A percentile compares a stretch with the other conserved stretches of the same genome.
Evolutionary conservation across 1,284 basidiomycete genomes (phyloP).

Genomic region (Vanrija pseudolonga): DNA sequence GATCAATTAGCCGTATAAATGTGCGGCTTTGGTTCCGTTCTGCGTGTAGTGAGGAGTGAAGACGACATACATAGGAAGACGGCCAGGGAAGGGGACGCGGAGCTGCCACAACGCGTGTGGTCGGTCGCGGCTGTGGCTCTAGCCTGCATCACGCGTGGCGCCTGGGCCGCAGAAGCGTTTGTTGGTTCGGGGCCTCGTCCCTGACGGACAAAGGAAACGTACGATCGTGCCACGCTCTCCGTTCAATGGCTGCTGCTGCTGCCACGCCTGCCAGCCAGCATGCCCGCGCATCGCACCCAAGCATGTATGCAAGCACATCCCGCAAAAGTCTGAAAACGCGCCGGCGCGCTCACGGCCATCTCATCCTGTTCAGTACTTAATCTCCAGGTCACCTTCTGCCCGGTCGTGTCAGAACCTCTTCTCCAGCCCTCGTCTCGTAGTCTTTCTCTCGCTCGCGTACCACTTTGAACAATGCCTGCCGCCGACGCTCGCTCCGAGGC

Average conservation of each 20-base stretch:
- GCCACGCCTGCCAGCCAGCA: not conserved
- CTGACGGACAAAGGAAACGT: not conserved
- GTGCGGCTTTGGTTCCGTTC: too few relatives aligned
- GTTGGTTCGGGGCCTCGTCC: not conserved
- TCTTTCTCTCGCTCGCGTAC: not conserved
- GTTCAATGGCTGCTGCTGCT: not conserved
- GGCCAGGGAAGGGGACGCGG: too few relatives aligned
- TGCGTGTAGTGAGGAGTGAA: too few relatives aligned
- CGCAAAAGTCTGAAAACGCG: conserved; percentile 1
- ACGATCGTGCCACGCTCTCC: conserved; percentile 3
- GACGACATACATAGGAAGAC: too few relatives aligned
- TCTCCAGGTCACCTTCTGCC: not conserved
- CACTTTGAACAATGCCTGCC: conserved; percentile 17
- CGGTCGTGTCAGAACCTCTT: not conserved
- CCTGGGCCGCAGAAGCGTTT: too few relatives aligned
- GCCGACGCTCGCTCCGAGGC: conserved; percentile 71
- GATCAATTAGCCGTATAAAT: too few relatives aligned
- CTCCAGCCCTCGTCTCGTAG: not conserved
- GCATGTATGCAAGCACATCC: not conserved
- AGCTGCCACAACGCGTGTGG: too few relatives aligned
- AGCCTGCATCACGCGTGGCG: too few relatives aligned
- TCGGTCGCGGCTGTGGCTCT: too few relatives aligned
- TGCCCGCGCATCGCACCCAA: not conserved
- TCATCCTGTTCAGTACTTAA: not conserved
- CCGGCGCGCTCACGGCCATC: not conserved